Base-by-base conservation (phyloP, 805 yeast species). In the Blastobotrys americana region DNA sequence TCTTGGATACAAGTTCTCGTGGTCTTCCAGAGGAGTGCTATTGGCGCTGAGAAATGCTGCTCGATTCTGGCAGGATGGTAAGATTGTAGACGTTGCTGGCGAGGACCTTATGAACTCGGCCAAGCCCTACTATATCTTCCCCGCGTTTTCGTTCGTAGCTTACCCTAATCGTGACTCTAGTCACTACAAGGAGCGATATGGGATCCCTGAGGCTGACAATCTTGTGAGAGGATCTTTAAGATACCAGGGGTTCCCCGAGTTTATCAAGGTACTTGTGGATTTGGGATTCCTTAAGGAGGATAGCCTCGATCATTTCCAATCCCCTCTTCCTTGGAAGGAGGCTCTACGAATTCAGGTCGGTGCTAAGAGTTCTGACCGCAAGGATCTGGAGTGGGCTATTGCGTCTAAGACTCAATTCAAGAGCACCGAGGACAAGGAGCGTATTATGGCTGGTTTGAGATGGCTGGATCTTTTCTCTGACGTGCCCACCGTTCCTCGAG, bases 111-210 rank as follows among this genome's bases (percentile, higher is more conserved):
- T 93, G 98, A 82, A 84, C 55, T 72, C 93, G 55, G 96, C 97
- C 49, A 78, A 84, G 67, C 97, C 97, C 41, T 90, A 93, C 77
- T 85, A 79, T 68, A 85, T 93, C 68, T 87, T 84, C 73, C 96
- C 97, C 42, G 98, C 96, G 56, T 93, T 76, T 62, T 88, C 96
- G 33, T 80, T 90, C 55, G 97, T 90, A 46, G 81, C 88, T 61
- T 93, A 93, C 71, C 97, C 98, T 60, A 93, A 93, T 80, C 84
- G 98, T 74, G 98, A 93, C 70, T 89, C 97, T 34, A 87, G 97
- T 49, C 77, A 83, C 46, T 93, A 86, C 77, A 84, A 79, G 73
- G 94, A 89, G 67, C 78, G 89, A 55, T 93, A 93, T 70, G 68
- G 77, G 61, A 93, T 93, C 51, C 98, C 98, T 55, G 98, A 93